Percentiles rank a stretch among this genome's conserved stretches.
These are phyloP conservation scores for Curvularia lunata DNA, from an alignment of 2,329 filamentous ascomycete genomes.

Conservation along the genomic window DNA sequence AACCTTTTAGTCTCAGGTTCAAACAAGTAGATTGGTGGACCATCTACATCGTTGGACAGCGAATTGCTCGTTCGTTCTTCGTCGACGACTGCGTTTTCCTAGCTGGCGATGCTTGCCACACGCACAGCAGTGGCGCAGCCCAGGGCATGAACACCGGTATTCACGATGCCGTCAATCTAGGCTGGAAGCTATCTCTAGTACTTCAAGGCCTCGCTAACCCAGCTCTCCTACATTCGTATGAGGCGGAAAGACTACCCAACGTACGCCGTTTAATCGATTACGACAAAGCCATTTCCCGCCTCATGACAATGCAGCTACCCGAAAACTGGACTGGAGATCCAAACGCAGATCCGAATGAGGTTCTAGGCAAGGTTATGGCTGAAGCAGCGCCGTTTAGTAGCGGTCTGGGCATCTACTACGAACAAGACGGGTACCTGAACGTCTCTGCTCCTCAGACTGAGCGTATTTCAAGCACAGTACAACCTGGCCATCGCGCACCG, in stretches of 20 bases:
- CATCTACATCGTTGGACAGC: constrained; percentile 53
- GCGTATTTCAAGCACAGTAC: constrained; percentile 22
- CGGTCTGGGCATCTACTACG: constrained; percentile 44
- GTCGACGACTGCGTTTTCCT: constrained; percentile 58
- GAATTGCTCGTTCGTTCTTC: constrained; percentile 45
- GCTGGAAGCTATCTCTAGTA: constrained; percentile 61
- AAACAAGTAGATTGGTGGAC: constrained; percentile 54
- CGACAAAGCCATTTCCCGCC: constrained; percentile 44
- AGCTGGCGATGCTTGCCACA: constrained; percentile 64
- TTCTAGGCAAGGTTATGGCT: constrained; percentile 35
- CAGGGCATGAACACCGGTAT: constrained; percentile 66
- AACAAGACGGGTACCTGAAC: constrained; percentile 46
- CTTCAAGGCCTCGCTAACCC: constrained; percentile 49
- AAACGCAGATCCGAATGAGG: constrained; percentile 36
- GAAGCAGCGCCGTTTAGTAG: constrained; percentile 41
- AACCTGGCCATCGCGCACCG: constrained; percentile 54
- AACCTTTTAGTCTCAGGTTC: constrained; percentile 51
- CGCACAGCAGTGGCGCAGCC: constrained; percentile 62
- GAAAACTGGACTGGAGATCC: constrained; percentile 42
- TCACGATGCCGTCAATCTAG: constrained; percentile 61
- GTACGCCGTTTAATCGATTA: constrained; percentile 52
- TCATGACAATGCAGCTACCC: constrained; percentile 46
- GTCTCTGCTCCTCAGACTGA: constrained; percentile 14
- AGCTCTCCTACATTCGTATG: constrained; percentile 57
- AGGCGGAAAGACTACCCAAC: constrained; percentile 57